A percentile compares a stretch with the other conserved stretches of the same genome.
These are phyloP conservation scores for Arthonia radiata DNA, from an alignment of 495 filamentous ascomycete species.

Conservation along the genomic window DNA sequence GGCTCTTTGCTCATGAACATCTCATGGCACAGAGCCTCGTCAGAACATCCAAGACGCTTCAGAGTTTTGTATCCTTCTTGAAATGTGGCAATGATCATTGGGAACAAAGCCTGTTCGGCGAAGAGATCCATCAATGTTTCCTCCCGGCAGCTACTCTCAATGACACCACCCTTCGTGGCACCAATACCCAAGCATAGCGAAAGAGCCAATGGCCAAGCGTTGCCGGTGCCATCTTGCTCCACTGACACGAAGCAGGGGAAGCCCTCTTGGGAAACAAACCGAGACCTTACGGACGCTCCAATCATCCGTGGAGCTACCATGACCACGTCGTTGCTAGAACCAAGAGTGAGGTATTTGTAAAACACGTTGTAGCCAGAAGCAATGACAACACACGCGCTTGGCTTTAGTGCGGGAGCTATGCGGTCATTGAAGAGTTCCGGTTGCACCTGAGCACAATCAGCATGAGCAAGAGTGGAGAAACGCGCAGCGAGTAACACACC, in stretches of 20 bases:
- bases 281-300: conserved; percentile 4
- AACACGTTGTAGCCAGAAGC: conserved; percentile 6
- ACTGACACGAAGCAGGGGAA: conserved; percentile 6
- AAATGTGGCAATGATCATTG: conserved; percentile 3
- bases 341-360: conserved; percentile 4
- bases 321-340: conserved; percentile 3
- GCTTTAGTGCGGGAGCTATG: conserved; percentile 4
- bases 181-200: conserved; percentile 4
- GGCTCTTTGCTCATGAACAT: conserved; percentile 8
- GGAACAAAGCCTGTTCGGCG: conserved; percentile 5
- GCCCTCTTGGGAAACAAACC: conserved; percentile 2
- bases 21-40: conserved; percentile 5
- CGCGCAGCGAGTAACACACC: neutral
- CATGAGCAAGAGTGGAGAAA: neutral
- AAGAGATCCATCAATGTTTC: conserved; percentile 6
- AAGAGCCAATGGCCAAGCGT: conserved; percentile 3
- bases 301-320: conserved; percentile 7
- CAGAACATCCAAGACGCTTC: conserved; percentile 4
- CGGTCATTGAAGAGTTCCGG: conserved; percentile 5
- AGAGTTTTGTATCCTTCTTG: conserved; percentile 3
- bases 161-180: conserved; percentile 4
- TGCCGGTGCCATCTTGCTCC: conserved; percentile 5
- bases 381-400: conserved; percentile 4
- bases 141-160: conserved; percentile 3
- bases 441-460: conserved; percentile 3